A percentile compares a stretch with the other conserved stretches of the same genome.
phyloP scores from a whole-genome alignment of 1,139 yeast species.

The Debaryomyces subglobosus region DNA sequence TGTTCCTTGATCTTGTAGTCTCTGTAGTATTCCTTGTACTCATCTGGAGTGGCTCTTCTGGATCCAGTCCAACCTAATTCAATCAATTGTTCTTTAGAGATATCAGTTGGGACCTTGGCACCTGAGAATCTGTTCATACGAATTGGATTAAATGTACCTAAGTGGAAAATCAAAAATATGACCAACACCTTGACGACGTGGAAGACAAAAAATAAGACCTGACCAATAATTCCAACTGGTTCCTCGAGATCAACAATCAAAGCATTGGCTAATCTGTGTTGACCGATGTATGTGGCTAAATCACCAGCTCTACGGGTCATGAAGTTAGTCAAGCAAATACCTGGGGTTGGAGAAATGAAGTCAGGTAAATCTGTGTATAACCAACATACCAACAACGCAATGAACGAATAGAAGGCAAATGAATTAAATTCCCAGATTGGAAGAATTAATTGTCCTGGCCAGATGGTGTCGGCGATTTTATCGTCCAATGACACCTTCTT shows the following conservation, averaged over 20 bases:
- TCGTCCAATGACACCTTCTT: constrained; percentile 48
- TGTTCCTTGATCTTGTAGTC: constrained; percentile 61
- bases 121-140: constrained; percentile 30
- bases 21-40: constrained; percentile 73
- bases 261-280: constrained; percentile 42
- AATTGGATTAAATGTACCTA: constrained; percentile 79
- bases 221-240: constrained; percentile 51
- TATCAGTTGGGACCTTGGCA: constrained; percentile 35
- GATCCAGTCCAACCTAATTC: constrained; percentile 93
- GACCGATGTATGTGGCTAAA: constrained; percentile 37
- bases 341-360: constrained; percentile 87
- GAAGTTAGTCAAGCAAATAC: constrained; percentile 77
- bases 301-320: constrained; percentile 41
- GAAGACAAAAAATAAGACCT: constrained; percentile 67
- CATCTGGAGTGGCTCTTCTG: constrained; percentile 69
- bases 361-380: constrained; percentile 93
- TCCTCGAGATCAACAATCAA: constrained; percentile 51
- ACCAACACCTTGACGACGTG: constrained; percentile 65
- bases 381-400: constrained; percentile 63
- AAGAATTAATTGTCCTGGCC: constrained; percentile 90
- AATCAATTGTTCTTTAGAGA: constrained; percentile 59
- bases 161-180: constrained; percentile 60
- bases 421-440: constrained; percentile 76
- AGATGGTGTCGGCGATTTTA: constrained; percentile 58
- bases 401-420: constrained; percentile 48